Base-by-base conservation (phyloP, 495 filamentous ascomycete species). In the Cairneyella variabilis region DNA sequence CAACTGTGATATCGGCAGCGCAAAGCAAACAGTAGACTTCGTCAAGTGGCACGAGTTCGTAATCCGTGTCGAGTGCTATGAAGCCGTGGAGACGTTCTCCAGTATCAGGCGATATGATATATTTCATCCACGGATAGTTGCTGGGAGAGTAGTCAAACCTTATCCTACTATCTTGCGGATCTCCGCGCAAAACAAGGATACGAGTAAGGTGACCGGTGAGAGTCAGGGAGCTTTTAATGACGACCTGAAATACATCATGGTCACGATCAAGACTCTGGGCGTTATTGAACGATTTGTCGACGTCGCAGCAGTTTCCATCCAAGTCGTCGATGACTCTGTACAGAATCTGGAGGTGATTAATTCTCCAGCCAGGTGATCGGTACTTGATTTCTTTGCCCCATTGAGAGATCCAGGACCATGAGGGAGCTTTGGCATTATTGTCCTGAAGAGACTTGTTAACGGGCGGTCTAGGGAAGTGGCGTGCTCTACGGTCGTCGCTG, bases 81-180 rank as follows among this genome's bases (percentile, higher is more conserved):
- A 42, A 42, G 38, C 38, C 38, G 38, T 42, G 38, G 38, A 42
- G 38, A 42, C 7, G 38, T 42, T 42, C 38, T 42, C 38, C 38
- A 42, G 38, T 42, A 42, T 42, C 38, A 42, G 38, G 38, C 38
- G 38, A 42, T 42, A 42, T 42, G 38, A 42, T 42, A 42, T 42
- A 42, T 42, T 42, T 42, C 38, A 42, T 42, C 38, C 38, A 42
- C 38, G 38, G 38, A 16, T 21, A 16, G 18, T 42, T 21, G 38
- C 38, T 9, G 17, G 38, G 16, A 16, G 17, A 42, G 38, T 42
- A 42, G 38, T 42, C 38, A 42, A 16, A 42, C 38, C 38, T 42
- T 42, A 42, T 42, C 38, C 38, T 42, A 42, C 38, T 42, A 42
- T 42, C 38, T 42, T 42, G 38, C 38, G 38, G 38, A 42, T 42